A percentile compares a stretch with the other conserved stretches of the same genome.
These are phyloP conservation scores for Leishmania arabica DNA, from an alignment of 208 protist species.

Conservation along the genomic window DNA sequence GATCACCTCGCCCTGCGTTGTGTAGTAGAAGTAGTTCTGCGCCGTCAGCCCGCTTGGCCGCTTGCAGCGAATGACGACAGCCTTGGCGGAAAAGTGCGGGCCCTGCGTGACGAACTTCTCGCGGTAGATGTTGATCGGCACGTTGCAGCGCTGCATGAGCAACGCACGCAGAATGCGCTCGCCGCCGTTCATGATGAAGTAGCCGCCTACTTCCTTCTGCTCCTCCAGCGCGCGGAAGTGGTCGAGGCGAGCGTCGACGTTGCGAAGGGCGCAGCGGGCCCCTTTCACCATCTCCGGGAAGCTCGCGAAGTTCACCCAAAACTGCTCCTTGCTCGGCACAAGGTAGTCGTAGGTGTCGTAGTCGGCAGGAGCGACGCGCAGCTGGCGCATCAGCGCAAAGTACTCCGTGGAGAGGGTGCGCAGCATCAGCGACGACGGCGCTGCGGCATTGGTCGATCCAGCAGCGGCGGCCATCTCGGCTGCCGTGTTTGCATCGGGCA, in stretches of 20 bases:
- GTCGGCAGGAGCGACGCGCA: constrained; percentile 44
- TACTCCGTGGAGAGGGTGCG: constrained; percentile 75
- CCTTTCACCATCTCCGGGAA: constrained; percentile 90
- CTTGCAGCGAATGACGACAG: constrained; percentile 95
- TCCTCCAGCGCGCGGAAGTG: constrained; percentile 92
- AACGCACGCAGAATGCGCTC: constrained; percentile 98
- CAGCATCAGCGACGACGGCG: constrained; percentile 27
- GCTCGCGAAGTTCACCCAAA: constrained; percentile 76
- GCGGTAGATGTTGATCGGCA: constrained; percentile 93
- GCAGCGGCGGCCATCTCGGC: constrained; percentile 23
- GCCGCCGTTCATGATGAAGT: constrained; percentile 99
- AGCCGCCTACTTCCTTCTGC: constrained; percentile 97
- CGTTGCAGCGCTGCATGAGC: constrained; percentile 95
- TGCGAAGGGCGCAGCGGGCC: constrained; percentile 75
- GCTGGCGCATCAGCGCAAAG: constrained; percentile 65
- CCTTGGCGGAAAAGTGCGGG: constrained; percentile 94
- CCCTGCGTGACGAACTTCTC: constrained; percentile 93
- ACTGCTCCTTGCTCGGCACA: constrained; percentile 78
- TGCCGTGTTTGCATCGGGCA: constrained; percentile 28
- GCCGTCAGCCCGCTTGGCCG: constrained; percentile 90
- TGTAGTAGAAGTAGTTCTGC: constrained; percentile 98
- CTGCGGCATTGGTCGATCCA: neutral
- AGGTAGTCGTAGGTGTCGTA: constrained; percentile 64
- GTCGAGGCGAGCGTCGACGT: constrained; percentile 63
- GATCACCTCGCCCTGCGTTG: constrained; percentile 86